Base-by-base conservation (phyloP, 192 early-diverging fungal species). In the Backusella parvicylindrica region DNA sequence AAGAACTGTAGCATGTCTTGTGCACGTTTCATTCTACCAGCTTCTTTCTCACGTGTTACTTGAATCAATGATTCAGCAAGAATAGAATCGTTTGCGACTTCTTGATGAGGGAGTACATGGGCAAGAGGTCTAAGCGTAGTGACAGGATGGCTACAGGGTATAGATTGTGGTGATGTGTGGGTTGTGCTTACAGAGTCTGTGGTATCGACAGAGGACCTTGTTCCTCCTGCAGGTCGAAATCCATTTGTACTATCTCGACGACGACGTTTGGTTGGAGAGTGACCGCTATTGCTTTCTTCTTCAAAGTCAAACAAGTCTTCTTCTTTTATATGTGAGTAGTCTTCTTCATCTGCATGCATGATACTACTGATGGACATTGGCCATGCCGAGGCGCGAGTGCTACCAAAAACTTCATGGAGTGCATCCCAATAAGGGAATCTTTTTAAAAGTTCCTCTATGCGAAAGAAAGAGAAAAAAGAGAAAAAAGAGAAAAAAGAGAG, bases 311-410 rank as follows among this genome's bases (percentile, higher is more conserved):
- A 41, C 26, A 67, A 37, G 18, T 75, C 64, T 49, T 64, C 63
- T 38, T 60, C 53, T 60, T 60, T 60, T 60, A 60, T 60, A 12
- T 28, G 21, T 26, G 28, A 47, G 18, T 47, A 28, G 23, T 70
- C 40, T 70, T 70, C 68, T 63, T 78, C 65, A 7, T 71, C 75
- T 26, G 32, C 31, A 33, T 78, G 77, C 77, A 78, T 78, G 23
- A 78, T 78, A 60, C 77, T 78, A 31, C 77, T 78, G 16, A 78
- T 73, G 30, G 77, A 78, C 77, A 78, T 78, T 31, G 77, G 77
- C 77, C 77, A 78, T 47, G 71, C 31, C 2, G 70, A 41, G 15
- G 70, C 67, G 23, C 70, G 31, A 30, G 56, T 77, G 23, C 74
- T 75, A 41, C 70, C 64, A 68, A 78, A 78, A 31, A 68, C 67